phyloP scores from a whole-genome alignment of 2,329 filamentous ascomycete species.

The Colletotrichum chlorophyti region DNA sequence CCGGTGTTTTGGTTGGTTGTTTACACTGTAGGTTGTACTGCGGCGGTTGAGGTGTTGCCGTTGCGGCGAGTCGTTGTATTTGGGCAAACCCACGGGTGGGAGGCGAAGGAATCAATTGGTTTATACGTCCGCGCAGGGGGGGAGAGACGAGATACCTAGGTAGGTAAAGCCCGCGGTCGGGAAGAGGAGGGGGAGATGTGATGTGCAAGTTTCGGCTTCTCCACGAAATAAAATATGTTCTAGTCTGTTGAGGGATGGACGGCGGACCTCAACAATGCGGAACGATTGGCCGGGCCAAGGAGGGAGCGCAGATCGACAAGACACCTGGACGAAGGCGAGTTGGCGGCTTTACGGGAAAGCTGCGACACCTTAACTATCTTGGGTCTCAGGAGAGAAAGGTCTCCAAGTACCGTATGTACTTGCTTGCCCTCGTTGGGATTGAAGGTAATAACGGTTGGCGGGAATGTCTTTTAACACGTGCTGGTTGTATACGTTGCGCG shows the following conservation, averaged over 20 bases:
- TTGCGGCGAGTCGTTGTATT: conserved; percentile 11
- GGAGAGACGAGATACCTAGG: neutral
- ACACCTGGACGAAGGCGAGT: conserved; percentile 22
- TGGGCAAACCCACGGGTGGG: conserved; percentile 21
- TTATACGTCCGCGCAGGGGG: conserved; percentile 8
- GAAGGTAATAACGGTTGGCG: no score
- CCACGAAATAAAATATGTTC: conserved; percentile 11
- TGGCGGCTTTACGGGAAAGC: conserved; percentile 1
- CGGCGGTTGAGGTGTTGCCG: neutral
- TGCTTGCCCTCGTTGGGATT: no score
- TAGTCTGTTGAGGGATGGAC: conserved; percentile 26
- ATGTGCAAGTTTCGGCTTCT: conserved; percentile 7
- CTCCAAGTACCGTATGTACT: no score
- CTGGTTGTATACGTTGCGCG: no score
- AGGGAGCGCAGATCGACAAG: conserved; percentile 10
- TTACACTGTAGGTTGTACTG: neutral
- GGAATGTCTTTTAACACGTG: no score
- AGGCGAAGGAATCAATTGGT: conserved; percentile 28
- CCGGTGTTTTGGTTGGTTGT: neutral
- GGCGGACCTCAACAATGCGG: conserved; percentile 27
- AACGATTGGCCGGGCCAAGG: conserved; percentile 19
- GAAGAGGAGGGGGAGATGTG: neutral
- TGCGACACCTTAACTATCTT: no score
- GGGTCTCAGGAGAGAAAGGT: no score
- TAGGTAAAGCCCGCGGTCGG: neutral